Evolutionary conservation across 352 stramenopile genomes (phyloP).

Genomic region (Plasmopara muralis): DNA sequence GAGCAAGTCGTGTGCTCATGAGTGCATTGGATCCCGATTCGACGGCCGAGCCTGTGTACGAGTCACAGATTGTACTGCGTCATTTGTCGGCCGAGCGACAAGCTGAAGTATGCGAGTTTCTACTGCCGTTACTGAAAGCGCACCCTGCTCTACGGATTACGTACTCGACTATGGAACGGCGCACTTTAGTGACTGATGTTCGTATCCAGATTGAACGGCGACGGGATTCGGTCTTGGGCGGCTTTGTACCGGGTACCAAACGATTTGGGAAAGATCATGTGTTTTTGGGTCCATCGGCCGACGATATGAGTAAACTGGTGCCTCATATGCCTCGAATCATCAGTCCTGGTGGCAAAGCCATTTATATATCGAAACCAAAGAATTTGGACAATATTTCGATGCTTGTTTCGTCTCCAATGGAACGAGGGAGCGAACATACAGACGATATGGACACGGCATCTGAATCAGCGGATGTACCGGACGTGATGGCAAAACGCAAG

Average conservation of each 20-base stretch:
- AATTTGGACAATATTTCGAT: conserved; percentile 15
- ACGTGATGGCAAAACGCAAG: conserved; percentile 30
- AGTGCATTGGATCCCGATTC: conserved; percentile 40
- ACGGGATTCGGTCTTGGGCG: conserved; percentile 51
- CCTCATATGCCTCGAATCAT: conserved; percentile 48
- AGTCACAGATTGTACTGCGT: conserved; percentile 70
- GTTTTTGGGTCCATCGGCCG: conserved; percentile 54
- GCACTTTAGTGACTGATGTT: conserved; percentile 70
- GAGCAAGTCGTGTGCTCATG: conserved; percentile 54
- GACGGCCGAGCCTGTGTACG: conserved; percentile 31
- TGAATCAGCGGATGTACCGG: conserved; percentile 18
- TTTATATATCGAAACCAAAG: conserved; percentile 66
- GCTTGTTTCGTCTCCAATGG: conserved; percentile 12
- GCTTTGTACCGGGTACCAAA: conserved; percentile 45
- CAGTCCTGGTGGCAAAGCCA: conserved; percentile 51
- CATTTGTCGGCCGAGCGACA: conserved; percentile 44
- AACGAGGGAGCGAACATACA: conserved; percentile 27
- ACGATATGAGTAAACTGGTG: conserved; percentile 69
- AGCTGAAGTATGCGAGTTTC: conserved; percentile 48
- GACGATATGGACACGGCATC: conserved; percentile 24
- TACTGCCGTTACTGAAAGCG: conserved; percentile 68
- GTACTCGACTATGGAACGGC: conserved; percentile 62
- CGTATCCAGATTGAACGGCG: conserved; percentile 73
- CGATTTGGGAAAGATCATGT: conserved; percentile 61
- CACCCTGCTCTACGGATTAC: conserved; percentile 59